Percentiles rank a stretch among this genome's conserved stretches.
Conservation (phyloP, 257 asterid species). For the Lantana camara region DNA sequence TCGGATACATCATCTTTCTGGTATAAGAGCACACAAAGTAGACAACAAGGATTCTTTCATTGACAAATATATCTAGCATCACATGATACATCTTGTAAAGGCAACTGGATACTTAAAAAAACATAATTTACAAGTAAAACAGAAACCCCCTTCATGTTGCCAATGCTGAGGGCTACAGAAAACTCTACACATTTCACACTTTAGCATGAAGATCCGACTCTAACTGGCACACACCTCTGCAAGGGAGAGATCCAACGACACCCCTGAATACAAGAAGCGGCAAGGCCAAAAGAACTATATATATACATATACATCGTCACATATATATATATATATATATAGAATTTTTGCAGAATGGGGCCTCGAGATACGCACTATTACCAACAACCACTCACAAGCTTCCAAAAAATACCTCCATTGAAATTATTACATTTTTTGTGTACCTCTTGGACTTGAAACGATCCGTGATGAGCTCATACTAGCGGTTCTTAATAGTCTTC, state of each 20-base stretch:
- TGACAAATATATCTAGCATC: constrained; percentile 15
- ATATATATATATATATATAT: not conserved
- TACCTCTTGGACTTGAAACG: constrained; percentile 30
- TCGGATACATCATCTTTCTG: too few relatives aligned
- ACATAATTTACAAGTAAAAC: constrained; percentile 18
- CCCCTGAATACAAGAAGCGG: constrained; percentile 8
- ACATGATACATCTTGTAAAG: not conserved
- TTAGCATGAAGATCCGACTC: not conserved
- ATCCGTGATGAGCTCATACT: constrained; percentile 74
- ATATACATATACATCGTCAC: not conserved
- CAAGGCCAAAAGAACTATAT: not conserved
- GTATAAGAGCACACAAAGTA: not conserved
- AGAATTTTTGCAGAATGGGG: not conserved
- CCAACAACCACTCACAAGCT: constrained; percentile 16
- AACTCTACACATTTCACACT: constrained; percentile 9
- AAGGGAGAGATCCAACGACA: not conserved
- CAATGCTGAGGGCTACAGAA: constrained; percentile 13
- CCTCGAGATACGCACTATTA: constrained; percentile 11
- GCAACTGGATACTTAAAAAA: constrained; percentile 10
- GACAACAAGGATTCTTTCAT: constrained; percentile 29
- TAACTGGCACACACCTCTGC: constrained; percentile 12
- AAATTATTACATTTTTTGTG: constrained; percentile 27
- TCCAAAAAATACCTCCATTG: constrained; percentile 17
- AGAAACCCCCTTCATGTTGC: constrained; percentile 23
- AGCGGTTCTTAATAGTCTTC: constrained; percentile 91